Base-by-base conservation (phyloP, 2,329 filamentous ascomycete genomes). In the Verticillium alfalfae region DNA sequence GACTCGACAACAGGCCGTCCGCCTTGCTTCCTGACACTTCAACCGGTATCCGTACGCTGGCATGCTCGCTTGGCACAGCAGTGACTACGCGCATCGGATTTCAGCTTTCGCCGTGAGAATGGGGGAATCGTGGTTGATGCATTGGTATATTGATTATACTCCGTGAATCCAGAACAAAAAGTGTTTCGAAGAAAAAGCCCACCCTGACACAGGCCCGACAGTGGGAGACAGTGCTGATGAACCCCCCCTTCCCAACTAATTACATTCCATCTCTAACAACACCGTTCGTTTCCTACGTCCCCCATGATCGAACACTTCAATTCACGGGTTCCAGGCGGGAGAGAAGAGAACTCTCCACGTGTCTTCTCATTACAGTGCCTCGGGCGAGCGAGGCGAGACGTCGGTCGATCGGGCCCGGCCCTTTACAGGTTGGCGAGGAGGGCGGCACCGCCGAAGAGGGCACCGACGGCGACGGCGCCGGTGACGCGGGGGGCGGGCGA, bases 401-500 rank as follows among this genome's bases (percentile, higher is more conserved):
- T 31, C 26, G 26, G 3, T 5, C 26, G 5, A 31, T 31, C 1
- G 26, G 26, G 26, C 5, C 5, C 15, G 55, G 10, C 45, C 31
- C 3, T 67, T 74, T 79, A 82, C 67, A 81, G 61, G 72, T 81
- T 80, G 67, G 70, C 74, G 57, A 81, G 65, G 58, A 80, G 62
- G 58, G 78, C 80, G 3, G 76, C 78, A 66, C 79, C 80, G 31
- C 79, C 80, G 57, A 81, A 70, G 62, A 82, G 71, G 31, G 79
- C 79, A 37, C 79, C 79, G 56, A 82, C 70, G 22, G 75, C 79
- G 52, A 81, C 66, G 34, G 74, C 78, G 34, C 72, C 80, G 16
- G 78, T 80, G 64, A 73, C 74, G 61, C 69, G 67, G 56, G 75
- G 69, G 57, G 69, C 72, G 7, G 73, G 73, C 8, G 66, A 70